A percentile compares a stretch with the other conserved stretches of the same genome.
Evolutionary conservation across 768 basidiomycete genomes (phyloP).

Genomic region (Daedaleopsis sinensis): DNA sequence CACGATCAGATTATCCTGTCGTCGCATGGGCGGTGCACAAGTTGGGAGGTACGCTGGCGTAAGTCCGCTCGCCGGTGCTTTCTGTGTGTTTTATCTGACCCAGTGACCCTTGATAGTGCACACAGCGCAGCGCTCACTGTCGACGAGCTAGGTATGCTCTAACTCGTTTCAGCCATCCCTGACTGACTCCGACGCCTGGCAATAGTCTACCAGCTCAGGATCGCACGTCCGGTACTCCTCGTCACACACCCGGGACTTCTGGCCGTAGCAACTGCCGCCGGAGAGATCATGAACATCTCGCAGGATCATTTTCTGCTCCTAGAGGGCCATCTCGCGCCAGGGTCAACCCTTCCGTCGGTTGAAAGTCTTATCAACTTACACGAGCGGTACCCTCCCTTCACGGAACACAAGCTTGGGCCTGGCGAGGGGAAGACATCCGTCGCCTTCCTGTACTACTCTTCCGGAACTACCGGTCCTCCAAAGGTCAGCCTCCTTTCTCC

Average conservation of each 20-base stretch:
- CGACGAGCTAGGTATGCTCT: neutral
- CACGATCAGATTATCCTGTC: neutral
- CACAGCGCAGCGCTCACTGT: neutral
- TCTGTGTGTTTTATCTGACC: neutral
- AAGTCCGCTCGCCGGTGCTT: neutral
- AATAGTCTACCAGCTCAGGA: neutral
- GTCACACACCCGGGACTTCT: neutral
- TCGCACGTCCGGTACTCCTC: neutral
- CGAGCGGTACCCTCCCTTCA: neutral
- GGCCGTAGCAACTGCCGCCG: neutral
- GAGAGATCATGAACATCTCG: neutral
- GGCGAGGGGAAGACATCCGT: neutral
- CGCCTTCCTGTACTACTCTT: constrained; percentile 37
- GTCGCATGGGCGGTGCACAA: neutral
- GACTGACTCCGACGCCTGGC: neutral
- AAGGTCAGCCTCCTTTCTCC: neutral
- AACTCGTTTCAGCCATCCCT: too few species aligned
- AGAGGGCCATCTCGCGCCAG: neutral
- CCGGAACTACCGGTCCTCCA: neutral
- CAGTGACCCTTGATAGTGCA: neutral
- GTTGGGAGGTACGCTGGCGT: neutral
- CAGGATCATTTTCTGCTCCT: neutral
- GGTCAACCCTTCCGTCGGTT: neutral
- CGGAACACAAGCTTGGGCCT: neutral
- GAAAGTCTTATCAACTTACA: neutral